Percentiles rank a stretch among this genome's conserved stretches.
These are phyloP conservation scores for Xylaria flabelliformis DNA, from an alignment of 495 filamentous ascomycete genomes.

Conservation along the genomic window DNA sequence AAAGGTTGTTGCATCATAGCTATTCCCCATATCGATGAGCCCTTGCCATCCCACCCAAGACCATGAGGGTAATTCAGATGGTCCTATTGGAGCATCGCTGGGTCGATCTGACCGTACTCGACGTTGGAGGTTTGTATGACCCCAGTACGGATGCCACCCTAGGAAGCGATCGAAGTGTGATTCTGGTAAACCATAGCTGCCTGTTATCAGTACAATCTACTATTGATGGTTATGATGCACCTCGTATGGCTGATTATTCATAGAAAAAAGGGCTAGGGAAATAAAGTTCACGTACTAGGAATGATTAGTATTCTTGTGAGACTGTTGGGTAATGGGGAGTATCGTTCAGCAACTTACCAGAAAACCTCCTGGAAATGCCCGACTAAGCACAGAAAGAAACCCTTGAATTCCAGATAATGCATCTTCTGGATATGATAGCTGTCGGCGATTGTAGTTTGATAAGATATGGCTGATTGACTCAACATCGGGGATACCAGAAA, in stretches of 20 bases:
- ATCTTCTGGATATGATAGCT: not conserved
- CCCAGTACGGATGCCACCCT: not conserved
- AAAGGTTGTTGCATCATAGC: not conserved
- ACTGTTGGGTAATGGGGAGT: no score
- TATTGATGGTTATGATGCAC: not conserved
- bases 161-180: not conserved
- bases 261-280: not conserved
- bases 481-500: not conserved
- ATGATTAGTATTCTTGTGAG: not conserved
- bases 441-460: not conserved
- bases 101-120: constrained; percentile 1
- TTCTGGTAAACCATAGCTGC: not conserved
- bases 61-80: not conserved
- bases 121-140: not conserved
- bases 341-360: not conserved
- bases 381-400: not conserved
- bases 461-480: not conserved
- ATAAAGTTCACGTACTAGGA: not conserved
- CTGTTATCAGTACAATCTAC: not conserved
- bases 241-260: not conserved
- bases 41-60: not conserved
- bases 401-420: not conserved
- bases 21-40: not conserved
- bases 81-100: not conserved
- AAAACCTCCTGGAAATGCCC: not conserved